Evolutionary conservation across 2,329 filamentous ascomycete species (phyloP), one percentile per base, ranked within the genome.

Genomic region (Calonectria leucothoes): DNA sequence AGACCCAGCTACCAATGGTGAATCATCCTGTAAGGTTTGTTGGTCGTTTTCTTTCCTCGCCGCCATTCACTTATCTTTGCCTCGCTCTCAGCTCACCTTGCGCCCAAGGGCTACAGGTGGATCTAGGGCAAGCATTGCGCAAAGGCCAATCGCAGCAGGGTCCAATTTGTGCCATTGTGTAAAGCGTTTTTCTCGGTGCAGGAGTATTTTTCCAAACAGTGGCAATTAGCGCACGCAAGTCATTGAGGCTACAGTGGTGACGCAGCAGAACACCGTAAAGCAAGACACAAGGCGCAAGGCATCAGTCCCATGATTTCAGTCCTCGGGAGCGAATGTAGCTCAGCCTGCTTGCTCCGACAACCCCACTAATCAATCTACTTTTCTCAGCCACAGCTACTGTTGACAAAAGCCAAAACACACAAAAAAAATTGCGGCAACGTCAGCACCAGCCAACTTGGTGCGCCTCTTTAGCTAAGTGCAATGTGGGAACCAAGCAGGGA

Each of bases 341-440:
- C 29, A 48, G 49, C 55, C 42, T 66, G 17, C 61, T 71, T 63
- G 31, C 23, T 66, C 70, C 70, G 69, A 57, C 59, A 29, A 49
- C 61, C 61, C 77, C n/a, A n/a, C n/a, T n/a, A n/a, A 75, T 70
- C 70, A 67, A 42, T 64, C 20, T 48, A 61, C 69, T 66, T 57
- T 55, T 71, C 77, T 68, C 68, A 74, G 70, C 45, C 27, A 35
- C 39, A 64, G 63, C 15, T 25, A 51, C 67, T 42, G 33, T 48
- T 75, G 73, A 75, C 78, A 76, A 73, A 74, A 66, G 55, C 42
- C 68, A 75, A 78, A 75, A 70, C 71, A 73, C 59, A 67, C 33
- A 52, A 52, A 27, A 39, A 45, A 57, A 39, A 52, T 25, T 29
- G 73, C 77, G 70, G 72, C 74, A 75, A 79, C 66, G 71, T 73